Percentiles rank a stretch among this genome's conserved stretches.
Evolutionary conservation across 441 rosid species (phyloP).

Genomic region (Iberis amara): DNA sequence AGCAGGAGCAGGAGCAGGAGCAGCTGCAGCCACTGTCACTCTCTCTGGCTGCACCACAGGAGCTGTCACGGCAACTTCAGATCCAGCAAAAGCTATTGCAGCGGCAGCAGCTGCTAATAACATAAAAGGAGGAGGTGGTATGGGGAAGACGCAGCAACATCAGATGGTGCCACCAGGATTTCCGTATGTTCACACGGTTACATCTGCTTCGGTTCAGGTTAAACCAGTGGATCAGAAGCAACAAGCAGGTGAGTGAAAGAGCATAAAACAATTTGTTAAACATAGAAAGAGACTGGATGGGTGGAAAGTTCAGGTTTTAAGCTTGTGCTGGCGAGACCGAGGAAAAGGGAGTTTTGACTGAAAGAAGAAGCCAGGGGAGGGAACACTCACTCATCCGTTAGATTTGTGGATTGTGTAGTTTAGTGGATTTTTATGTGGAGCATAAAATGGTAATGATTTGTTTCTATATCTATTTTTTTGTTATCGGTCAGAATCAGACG

Average conservation of each 20-base stretch:
- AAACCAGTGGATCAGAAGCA: slow-evolving; percentile 84
- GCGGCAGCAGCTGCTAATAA: slow-evolving; percentile 46
- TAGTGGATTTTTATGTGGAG: too few relatives aligned
- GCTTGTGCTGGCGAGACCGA: slow-evolving; percentile 29
- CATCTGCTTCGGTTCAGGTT: slow-evolving; percentile 44
- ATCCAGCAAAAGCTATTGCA: slow-evolving; percentile 66
- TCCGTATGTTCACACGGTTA: slow-evolving; percentile 50
- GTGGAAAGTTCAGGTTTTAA: slow-evolving; percentile 25
- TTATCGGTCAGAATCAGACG: too few relatives aligned
- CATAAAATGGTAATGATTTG: too few relatives aligned
- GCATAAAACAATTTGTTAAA: slow-evolving; percentile 8
- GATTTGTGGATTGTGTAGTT: too few relatives aligned
- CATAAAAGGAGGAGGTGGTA: slow-evolving; percentile 57
- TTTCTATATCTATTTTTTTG: too few relatives aligned
- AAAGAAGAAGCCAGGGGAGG: too few relatives aligned
- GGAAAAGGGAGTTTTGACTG: too few relatives aligned
- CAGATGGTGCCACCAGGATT: slow-evolving; percentile 57
- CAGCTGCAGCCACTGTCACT: slow-evolving; percentile 29
- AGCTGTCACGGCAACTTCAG: slow-evolving; percentile 41
- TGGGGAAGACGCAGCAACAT: slow-evolving; percentile 53
- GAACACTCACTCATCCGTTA: too few relatives aligned
- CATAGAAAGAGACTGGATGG: slow-evolving; percentile 17
- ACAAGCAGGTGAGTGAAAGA: slow-evolving; percentile 70
- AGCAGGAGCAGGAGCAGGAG: too few relatives aligned
- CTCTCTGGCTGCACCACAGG: slow-evolving; percentile 30